Percentiles rank a stretch among this genome's conserved stretches.
Evolutionary conservation across 768 basidiomycete genomes (phyloP).

Genomic region (Tylopilus cervinicoccineus): DNA sequence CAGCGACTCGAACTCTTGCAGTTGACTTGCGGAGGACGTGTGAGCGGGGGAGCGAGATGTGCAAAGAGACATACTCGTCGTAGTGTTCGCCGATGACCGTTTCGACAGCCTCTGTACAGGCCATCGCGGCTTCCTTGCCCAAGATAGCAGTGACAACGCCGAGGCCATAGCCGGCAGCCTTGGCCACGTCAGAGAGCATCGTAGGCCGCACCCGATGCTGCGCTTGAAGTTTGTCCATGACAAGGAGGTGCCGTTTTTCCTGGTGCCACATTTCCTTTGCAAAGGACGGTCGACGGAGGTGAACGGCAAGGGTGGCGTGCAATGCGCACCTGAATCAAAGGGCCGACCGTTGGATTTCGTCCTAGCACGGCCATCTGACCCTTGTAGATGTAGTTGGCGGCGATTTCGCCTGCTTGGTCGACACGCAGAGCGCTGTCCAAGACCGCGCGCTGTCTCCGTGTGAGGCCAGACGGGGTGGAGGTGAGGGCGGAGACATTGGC

Average conservation of each 20-base stretch:
- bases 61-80: conserved; percentile 72
- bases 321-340: conserved; percentile 68
- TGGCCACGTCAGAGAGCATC: conserved; percentile 76
- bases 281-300: conserved; percentile 1
- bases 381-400: conserved; percentile 93
- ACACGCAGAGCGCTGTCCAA: conserved; percentile 77
- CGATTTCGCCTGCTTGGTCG: conserved; percentile 94
- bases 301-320: neutral
- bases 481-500: conserved; percentile 39
- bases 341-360: conserved; percentile 47
- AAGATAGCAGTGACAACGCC: conserved; percentile 83
- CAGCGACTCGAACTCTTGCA: conserved; percentile 64
- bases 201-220: conserved; percentile 89
- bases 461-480: conserved; percentile 54
- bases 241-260: conserved; percentile 85
- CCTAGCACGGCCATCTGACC: conserved; percentile 80
- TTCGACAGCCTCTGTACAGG: conserved; percentile 96
- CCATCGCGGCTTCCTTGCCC: conserved; percentile 95
- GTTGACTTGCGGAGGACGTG: conserved; percentile 52
- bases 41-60: conserved; percentile 2
- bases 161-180: conserved; percentile 81
- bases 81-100: conserved; percentile 98
- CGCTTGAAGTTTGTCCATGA: conserved; percentile 79
- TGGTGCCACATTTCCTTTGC: conserved; percentile 96
- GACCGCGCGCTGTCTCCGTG: conserved; percentile 42